Conservation (phyloP, 352 stramenopile genomes). For the Phytophthora pisi region DNA sequence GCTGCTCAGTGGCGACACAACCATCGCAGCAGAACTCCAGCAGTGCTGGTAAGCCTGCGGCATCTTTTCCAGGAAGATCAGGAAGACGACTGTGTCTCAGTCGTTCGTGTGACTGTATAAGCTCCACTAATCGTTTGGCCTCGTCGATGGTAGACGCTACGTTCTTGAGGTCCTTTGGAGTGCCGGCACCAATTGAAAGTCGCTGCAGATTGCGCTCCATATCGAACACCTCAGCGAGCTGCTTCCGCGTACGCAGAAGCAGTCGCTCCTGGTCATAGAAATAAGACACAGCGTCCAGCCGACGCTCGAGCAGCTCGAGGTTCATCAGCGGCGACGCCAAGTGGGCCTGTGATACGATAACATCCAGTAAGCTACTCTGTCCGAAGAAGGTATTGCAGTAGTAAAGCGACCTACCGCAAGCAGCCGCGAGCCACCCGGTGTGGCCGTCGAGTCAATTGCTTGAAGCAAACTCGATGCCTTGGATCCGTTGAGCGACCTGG, state of each 20-base stretch:
- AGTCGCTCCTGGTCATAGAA: conserved; percentile 56
- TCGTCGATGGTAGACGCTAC: conserved; percentile 64
- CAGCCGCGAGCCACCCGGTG: conserved; percentile 65
- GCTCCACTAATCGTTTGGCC: conserved; percentile 41
- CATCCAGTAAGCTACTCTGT: neutral
- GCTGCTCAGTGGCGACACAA: conserved; percentile 22
- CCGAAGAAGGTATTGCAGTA: neutral
- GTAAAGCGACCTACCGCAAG: conserved; percentile 49
- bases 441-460: conserved; percentile 69
- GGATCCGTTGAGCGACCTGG: conserved; percentile 60
- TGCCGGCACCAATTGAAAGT: conserved; percentile 60
- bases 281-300: conserved; percentile 60
- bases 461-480: conserved; percentile 70
- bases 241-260: conserved; percentile 55
- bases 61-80: conserved; percentile 33
- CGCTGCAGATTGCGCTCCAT: conserved; percentile 77
- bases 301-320: conserved; percentile 48
- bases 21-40: conserved; percentile 32
- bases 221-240: conserved; percentile 65
- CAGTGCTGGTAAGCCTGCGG: conserved; percentile 32
- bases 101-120: conserved; percentile 39
- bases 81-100: conserved; percentile 25
- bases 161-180: conserved; percentile 76
- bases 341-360: conserved; percentile 67
- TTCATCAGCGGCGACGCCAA: conserved; percentile 70